phyloP scores from a whole-genome alignment of 768 basidiomycete genomes.

The Hygrocybe coccinea region DNA sequence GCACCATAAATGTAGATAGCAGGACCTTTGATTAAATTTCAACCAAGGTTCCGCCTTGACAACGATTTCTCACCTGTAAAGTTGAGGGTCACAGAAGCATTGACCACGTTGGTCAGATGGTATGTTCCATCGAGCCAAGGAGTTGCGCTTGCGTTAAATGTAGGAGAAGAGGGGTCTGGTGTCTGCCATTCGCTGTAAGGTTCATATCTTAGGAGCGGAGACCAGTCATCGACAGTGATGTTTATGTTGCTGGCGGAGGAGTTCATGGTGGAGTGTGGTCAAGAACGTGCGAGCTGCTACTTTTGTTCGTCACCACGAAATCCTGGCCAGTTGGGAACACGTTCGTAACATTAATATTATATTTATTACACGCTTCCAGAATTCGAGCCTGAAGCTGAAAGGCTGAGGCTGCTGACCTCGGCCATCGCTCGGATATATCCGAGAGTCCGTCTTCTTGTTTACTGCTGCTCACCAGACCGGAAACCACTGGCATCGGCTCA shows the following conservation, averaged over 20 bases:
- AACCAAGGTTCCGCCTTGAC: constrained; percentile 28
- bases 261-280: no score
- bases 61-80: no score
- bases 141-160: constrained; percentile 31
- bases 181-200: constrained; percentile 41
- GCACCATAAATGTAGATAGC: constrained; percentile 42
- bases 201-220: constrained; percentile 38
- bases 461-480: no score
- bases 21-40: constrained; percentile 40
- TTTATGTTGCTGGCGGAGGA: constrained; percentile 34
- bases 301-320: no score
- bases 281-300: constrained; percentile 9
- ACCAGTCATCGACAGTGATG: constrained; percentile 46
- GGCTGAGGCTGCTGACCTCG: no score
- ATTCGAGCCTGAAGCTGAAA: no score
- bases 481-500: no score
- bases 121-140: constrained; percentile 43
- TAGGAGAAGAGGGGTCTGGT: constrained; percentile 40
- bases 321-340: no score
- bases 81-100: no score
- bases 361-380: no score
- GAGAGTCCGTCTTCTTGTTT: constrained; percentile 22
- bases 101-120: constrained; percentile 34
- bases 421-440: no score
- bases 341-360: no score